A percentile compares a stretch with the other conserved stretches of the same genome.
These are phyloP conservation scores for Cladosporium sp. DNA, from an alignment of 2,329 filamentous ascomycete genomes.

Conservation along the genomic window DNA sequence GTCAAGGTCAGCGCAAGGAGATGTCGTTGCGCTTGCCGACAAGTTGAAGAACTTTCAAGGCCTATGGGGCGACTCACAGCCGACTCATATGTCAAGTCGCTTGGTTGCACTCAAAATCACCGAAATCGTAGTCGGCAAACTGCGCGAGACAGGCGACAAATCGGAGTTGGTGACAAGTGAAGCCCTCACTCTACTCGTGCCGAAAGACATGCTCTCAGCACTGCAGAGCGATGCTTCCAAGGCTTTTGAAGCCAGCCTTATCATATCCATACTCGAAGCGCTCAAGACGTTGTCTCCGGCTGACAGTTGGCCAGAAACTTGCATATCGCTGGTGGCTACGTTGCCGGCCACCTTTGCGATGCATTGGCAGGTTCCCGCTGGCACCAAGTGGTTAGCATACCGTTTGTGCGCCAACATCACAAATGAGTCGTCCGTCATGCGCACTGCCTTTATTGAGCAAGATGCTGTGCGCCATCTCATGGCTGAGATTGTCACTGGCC, in stretches of 20 bases:
- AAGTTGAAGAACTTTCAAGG: conserved; percentile 41
- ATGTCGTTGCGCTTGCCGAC: conserved; percentile 57
- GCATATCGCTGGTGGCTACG: conserved; percentile 24
- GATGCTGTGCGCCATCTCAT: conserved; percentile 51
- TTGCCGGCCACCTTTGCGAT: conserved; percentile 21
- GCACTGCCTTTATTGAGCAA: conserved; percentile 56
- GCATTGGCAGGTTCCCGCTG: conserved; percentile 16
- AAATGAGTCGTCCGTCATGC: conserved; percentile 63
- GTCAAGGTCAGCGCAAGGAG: conserved; percentile 62
- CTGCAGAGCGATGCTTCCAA: conserved; percentile 23
- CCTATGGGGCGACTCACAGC: conserved; percentile 61
- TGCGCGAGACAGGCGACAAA: conserved; percentile 45
- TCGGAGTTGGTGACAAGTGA: conserved; percentile 48
- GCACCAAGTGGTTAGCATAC: conserved; percentile 50
- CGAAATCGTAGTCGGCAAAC: conserved; percentile 57
- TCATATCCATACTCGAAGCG: conserved; percentile 45
- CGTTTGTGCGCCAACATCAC: conserved; percentile 81
- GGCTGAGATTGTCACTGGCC: conserved; percentile 29
- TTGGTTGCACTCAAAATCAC: conserved; percentile 64
- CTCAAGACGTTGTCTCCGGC: conserved; percentile 28
- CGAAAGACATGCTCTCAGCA: conserved; percentile 20
- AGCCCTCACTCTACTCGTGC: conserved; percentile 23
- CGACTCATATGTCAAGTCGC: conserved; percentile 60
- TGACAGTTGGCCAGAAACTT: conserved; percentile 26
- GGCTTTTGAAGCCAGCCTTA: conserved; percentile 49